phyloP scores from a whole-genome alignment of 1,284 basidiomycete genomes.

The Naganishia sp. region DNA sequence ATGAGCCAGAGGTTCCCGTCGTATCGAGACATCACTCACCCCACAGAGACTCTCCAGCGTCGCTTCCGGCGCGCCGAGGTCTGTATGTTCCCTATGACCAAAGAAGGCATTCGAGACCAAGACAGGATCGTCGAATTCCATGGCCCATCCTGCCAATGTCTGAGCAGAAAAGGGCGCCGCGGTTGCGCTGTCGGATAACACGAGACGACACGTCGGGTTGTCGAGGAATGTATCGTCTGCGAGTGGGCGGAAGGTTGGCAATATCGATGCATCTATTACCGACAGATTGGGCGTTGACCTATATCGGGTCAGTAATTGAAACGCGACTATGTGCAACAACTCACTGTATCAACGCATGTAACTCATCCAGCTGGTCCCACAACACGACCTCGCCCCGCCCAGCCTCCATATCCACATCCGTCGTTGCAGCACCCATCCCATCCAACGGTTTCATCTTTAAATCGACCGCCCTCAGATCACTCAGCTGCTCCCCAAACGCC shows the following conservation, averaged over 20 bases:
- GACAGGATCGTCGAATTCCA: constrained; percentile 12
- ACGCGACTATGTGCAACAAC: neutral
- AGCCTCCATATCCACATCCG: constrained; percentile 15
- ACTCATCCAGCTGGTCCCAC: constrained; percentile 22
- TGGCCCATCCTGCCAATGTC: constrained; percentile 2
- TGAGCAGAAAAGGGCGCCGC: neutral
- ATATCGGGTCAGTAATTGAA: neutral
- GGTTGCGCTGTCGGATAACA: constrained; percentile 11
- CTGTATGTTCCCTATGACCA: neutral
- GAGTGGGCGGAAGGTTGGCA: constrained; percentile 14
- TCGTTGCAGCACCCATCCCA: neutral
- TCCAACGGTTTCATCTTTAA: constrained; percentile 21
- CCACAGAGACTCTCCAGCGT: constrained; percentile 10
- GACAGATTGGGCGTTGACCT: neutral
- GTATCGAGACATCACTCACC: neutral
- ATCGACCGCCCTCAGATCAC: constrained; percentile 14
- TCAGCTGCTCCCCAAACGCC: constrained; percentile 14
- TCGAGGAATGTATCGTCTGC: constrained; percentile 9
- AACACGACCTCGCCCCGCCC: neutral
- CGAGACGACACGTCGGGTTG: constrained; percentile 15
- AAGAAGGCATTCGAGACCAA: constrained; percentile 12
- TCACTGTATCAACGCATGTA: constrained; percentile 12
- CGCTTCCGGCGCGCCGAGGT: neutral
- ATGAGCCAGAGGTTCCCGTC: neutral
- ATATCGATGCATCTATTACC: neutral